These are phyloP conservation scores for Naganishia sp. DNA, from an alignment of 1,284 basidiomycete species.

Conservation along the genomic window DNA sequence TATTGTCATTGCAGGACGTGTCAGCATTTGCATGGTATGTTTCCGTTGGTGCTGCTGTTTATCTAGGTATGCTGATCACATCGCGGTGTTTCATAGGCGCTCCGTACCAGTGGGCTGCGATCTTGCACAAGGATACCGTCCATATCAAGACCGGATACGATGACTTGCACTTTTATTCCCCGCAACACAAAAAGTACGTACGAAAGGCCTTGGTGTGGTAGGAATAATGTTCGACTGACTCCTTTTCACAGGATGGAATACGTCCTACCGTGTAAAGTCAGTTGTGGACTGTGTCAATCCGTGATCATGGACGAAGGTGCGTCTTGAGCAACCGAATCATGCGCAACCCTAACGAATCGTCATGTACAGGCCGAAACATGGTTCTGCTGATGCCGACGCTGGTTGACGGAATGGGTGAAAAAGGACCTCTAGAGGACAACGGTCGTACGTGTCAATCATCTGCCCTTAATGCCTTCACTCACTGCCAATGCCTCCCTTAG, in stretches of 20 bases:
- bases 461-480: neutral
- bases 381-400: conserved; percentile 32
- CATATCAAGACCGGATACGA: conserved; percentile 33
- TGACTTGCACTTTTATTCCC: conserved; percentile 34
- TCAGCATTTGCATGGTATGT: conserved; percentile 30
- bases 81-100: conserved; percentile 9
- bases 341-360: neutral
- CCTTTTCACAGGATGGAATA: conserved; percentile 28
- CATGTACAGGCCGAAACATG: conserved; percentile 31
- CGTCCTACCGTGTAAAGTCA: conserved; percentile 25
- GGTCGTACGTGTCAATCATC: conserved; percentile 5
- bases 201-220: neutral
- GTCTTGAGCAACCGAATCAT: neutral
- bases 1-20: conserved; percentile 35
- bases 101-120: conserved; percentile 36
- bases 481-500: neutral
- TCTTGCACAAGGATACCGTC: conserved; percentile 32
- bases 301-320: conserved; percentile 35
- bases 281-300: conserved; percentile 28
- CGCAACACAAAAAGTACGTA: conserved; percentile 28
- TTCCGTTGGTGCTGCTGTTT: neutral
- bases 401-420: conserved; percentile 32
- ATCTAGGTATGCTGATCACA: too few relatives aligned
- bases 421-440: conserved; percentile 28
- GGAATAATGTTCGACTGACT: neutral